Conservation (phyloP, 352 stramenopile genomes). For the Pythium volutum region DNA sequence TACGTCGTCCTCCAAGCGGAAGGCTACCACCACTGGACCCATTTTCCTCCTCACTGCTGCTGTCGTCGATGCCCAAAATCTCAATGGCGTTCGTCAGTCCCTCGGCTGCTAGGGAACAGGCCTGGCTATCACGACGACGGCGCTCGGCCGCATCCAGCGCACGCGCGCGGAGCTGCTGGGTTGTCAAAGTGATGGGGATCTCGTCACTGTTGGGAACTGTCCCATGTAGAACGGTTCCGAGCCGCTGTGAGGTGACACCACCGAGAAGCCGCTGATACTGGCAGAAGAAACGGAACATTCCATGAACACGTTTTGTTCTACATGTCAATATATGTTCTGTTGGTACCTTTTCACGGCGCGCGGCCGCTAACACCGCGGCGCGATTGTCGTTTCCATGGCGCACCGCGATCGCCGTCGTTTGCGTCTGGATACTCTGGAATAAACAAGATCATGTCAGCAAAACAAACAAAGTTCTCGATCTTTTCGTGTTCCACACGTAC, state of each 20-base stretch:
- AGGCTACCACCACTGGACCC: neutral
- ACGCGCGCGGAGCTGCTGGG: constrained; percentile 34
- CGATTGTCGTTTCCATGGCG: constrained; percentile 28
- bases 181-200: constrained; percentile 10
- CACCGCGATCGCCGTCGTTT: constrained; percentile 22
- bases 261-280: constrained; percentile 44
- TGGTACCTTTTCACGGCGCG: constrained; percentile 36
- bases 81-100: constrained; percentile 27
- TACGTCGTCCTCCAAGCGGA: neutral
- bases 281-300: no score
- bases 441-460: neutral
- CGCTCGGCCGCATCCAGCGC: constrained; percentile 53
- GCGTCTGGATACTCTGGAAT: constrained; percentile 20
- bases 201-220: neutral
- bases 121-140: constrained; percentile 38
- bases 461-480: neutral
- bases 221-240: no score
- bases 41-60: constrained; percentile 37
- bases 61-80: constrained; percentile 50
- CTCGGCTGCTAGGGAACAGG: constrained; percentile 21
- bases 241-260: constrained; percentile 32
- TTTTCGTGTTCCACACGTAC: constrained; percentile 22
- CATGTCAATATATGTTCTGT: neutral
- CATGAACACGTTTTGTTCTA: no score
- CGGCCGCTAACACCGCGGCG: constrained; percentile 37